phyloP scores from a whole-genome alignment of 805 yeast genomes.

The Naumovozyma dairenensis region DNA sequence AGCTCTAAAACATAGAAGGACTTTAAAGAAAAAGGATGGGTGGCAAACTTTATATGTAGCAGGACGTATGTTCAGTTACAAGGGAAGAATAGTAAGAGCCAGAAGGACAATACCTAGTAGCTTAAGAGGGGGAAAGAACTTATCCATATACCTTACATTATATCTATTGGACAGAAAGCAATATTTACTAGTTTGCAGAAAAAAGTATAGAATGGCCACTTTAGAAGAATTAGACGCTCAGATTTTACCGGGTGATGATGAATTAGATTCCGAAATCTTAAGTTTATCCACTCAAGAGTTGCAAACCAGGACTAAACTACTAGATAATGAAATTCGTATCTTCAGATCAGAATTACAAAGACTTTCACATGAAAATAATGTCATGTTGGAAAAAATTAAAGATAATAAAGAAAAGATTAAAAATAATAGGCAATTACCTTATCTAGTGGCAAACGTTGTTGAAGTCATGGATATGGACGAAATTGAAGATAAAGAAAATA shows the following conservation, averaged over 20 bases:
- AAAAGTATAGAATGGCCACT: conserved; percentile 54
- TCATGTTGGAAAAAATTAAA: conserved; percentile 86
- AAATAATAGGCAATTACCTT: conserved; percentile 91
- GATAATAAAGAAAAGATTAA: conserved; percentile 94
- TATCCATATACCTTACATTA: too few species aligned
- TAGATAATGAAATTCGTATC: conserved; percentile 92
- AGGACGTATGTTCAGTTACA: too few species aligned
- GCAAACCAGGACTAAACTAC: conserved; percentile 70
- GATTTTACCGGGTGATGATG: conserved; percentile 38
- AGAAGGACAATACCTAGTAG: too few species aligned
- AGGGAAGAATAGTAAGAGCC: too few species aligned
- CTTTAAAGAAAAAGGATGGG: too few species aligned
- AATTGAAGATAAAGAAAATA: conserved; percentile 61
- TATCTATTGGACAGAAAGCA: too few species aligned
- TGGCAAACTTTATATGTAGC: too few species aligned
- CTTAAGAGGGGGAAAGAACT: too few species aligned
- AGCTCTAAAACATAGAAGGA: too few species aligned
- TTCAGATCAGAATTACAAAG: conserved; percentile 88
- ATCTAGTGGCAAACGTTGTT: conserved; percentile 91
- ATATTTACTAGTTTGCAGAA: too few species aligned
- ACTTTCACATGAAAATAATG: conserved; percentile 81
- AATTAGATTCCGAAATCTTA: conserved; percentile 74
- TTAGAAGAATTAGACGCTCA: conserved; percentile 67
- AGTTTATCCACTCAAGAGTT: conserved; percentile 72
- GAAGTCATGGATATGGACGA: conserved; percentile 84